Conservation (phyloP, 345 rosid genomes). For the Melastoma malabathricum region DNA sequence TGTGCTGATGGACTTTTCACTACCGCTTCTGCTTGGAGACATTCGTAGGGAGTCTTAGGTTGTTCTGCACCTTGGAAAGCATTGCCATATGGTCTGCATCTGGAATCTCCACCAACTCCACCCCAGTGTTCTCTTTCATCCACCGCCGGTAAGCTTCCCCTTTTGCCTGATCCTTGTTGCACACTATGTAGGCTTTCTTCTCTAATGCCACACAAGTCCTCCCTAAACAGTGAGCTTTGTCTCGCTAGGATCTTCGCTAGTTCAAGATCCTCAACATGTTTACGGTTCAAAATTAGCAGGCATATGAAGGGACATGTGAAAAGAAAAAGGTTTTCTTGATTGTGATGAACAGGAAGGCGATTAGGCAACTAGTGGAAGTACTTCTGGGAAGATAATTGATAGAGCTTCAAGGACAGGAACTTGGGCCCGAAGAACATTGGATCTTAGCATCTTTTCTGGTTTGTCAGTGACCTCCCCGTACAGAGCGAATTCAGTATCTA, state of each 20-base stretch:
- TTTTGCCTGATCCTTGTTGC: slow-evolving; percentile 11
- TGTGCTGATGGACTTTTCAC: too few relatives aligned
- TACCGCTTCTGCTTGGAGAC: too few relatives aligned
- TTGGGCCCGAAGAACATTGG: slow-evolving; percentile 18
- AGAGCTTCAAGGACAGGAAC: slow-evolving; percentile 16
- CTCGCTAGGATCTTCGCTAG: slow-evolving; percentile 20
- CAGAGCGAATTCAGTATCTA: slow-evolving; percentile 19
- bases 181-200: slow-evolving; percentile 10
- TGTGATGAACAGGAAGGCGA: not conserved
- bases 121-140: slow-evolving; percentile 10
- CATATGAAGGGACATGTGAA: not conserved
- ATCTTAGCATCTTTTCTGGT: not conserved
- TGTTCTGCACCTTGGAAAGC: slow-evolving; percentile 23
- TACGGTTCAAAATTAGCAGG: not conserved
- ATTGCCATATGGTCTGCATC: slow-evolving; percentile 27
- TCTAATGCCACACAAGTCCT: slow-evolving; percentile 11
- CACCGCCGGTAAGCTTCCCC: slow-evolving; percentile 11
- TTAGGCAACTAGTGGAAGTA: not conserved
- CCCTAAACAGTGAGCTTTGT: slow-evolving; percentile 25
- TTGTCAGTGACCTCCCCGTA: slow-evolving; percentile 3
- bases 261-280: slow-evolving; percentile 22
- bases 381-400: slow-evolving; percentile 20
- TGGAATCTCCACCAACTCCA: slow-evolving; percentile 10
- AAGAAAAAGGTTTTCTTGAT: not conserved
- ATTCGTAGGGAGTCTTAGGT: too few relatives aligned